Conservation (phyloP, 1,284 basidiomycete genomes). For the Wallemia ichthyophaga region DNA sequence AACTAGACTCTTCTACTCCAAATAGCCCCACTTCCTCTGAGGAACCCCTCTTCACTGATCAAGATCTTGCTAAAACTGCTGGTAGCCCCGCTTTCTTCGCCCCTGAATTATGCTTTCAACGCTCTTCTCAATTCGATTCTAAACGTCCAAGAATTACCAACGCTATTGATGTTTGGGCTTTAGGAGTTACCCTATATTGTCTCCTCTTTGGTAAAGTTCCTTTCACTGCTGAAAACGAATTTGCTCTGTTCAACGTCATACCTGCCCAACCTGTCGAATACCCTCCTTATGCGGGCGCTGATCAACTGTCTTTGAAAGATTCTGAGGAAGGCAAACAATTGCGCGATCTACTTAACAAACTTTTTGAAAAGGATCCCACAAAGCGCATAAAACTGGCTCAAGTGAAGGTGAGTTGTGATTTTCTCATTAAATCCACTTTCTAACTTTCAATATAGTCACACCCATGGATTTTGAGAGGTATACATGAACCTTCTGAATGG, state of each 20-base stretch:
- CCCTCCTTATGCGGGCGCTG: slow-evolving; percentile 40
- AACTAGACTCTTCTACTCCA: not conserved
- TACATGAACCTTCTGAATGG: slow-evolving; percentile 45
- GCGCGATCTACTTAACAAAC: slow-evolving; percentile 35
- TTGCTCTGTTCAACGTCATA: slow-evolving; percentile 53
- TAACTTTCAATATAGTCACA: slow-evolving; percentile 5
- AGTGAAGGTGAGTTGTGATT: slow-evolving; percentile 35
- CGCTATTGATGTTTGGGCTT: slow-evolving; percentile 94
- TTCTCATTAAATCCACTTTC: not conserved
- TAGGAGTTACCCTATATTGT: slow-evolving; percentile 91
- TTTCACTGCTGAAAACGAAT: slow-evolving; percentile 38
- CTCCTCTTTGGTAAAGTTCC: slow-evolving; percentile 62
- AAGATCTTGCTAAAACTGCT: slow-evolving; percentile 68
- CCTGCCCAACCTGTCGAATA: slow-evolving; percentile 46
- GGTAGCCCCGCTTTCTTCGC: slow-evolving; percentile 95
- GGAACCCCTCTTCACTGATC: slow-evolving; percentile 35
- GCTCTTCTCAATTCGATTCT: slow-evolving; percentile 8
- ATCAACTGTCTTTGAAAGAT: slow-evolving; percentile 21
- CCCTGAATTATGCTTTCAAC: slow-evolving; percentile 52
- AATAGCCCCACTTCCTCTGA: not conserved
- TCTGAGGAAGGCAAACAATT: slow-evolving; percentile 23
- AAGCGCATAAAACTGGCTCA: slow-evolving; percentile 52
- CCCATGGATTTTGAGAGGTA: slow-evolving; percentile 51
- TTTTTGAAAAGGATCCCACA: slow-evolving; percentile 55
- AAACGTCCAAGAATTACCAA: slow-evolving; percentile 50